Evolutionary conservation across 805 yeast genomes (phyloP).

Genomic region (Metschnikowia kofuensis): DNA sequence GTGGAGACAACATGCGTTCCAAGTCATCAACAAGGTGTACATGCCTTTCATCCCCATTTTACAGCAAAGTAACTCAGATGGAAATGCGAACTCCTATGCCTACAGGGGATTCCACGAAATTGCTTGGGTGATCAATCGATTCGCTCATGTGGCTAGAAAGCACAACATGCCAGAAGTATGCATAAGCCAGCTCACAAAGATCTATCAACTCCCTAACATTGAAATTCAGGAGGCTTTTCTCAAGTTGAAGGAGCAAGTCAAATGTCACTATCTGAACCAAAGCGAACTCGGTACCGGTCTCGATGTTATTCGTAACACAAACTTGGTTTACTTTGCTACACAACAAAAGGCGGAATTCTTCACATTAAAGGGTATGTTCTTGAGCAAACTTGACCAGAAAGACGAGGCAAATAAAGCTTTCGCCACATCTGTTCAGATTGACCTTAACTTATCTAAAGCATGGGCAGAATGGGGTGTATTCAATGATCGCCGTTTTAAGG

Average conservation of each 20-base stretch:
- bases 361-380: conserved; percentile 96
- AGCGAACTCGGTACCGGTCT: conserved; percentile 90
- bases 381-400: conserved; percentile 82
- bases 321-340: conserved; percentile 91
- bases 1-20: conserved; percentile 98
- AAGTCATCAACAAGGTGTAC: conserved; percentile 90
- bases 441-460: conserved; percentile 89
- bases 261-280: conserved; percentile 92
- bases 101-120: conserved; percentile 98
- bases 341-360: conserved; percentile 98
- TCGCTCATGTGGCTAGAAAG: conserved; percentile 97
- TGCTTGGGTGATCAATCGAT: conserved; percentile 97
- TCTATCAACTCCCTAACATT: conserved; percentile 92
- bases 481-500: conserved; percentile 84
- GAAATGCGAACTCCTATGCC: conserved; percentile 85
- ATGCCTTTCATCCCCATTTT: conserved; percentile 86
- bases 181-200: conserved; percentile 85
- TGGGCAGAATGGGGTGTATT: conserved; percentile 99
- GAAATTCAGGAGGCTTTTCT: conserved; percentile 98
- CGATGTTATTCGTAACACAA: conserved; percentile 95
- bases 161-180: conserved; percentile 98
- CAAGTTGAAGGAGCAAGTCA: conserved; percentile 94
- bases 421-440: conserved; percentile 96
- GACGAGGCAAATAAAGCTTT: conserved; percentile 98
- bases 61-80: conserved; percentile 64